Conservation (phyloP, 2,329 filamentous ascomycete genomes). For the Fusarium mundagurra region DNA sequence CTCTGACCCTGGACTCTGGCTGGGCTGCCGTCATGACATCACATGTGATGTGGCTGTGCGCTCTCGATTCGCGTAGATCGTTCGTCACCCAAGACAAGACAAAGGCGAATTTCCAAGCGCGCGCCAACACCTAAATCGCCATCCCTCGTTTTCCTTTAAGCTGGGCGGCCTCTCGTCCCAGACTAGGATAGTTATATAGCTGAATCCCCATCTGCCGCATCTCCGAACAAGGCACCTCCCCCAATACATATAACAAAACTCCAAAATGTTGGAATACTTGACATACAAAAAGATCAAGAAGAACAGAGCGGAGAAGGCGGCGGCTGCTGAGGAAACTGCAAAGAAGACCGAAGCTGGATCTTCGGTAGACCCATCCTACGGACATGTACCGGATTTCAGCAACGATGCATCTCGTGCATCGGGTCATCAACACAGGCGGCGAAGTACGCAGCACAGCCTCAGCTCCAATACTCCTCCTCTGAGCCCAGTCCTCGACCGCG, state of each 20-base stretch:
- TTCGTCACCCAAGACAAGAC: conserved; percentile 31
- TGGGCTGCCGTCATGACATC: conserved; percentile 44
- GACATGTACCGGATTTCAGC: conserved; percentile 23
- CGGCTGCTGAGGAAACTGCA: conserved; percentile 42
- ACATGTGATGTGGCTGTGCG: conserved; percentile 48
- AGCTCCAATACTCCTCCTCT: conserved; percentile 39
- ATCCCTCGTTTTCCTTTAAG: conserved; percentile 1
- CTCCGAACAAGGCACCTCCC: neutral
- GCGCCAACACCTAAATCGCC: conserved; percentile 34
- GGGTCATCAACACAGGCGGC: conserved; percentile 11
- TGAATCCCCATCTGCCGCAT: neutral
- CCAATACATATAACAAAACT: neutral
- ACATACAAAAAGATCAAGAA: conserved; percentile 71
- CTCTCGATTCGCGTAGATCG: conserved; percentile 19
- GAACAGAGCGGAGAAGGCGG: conserved; percentile 60
- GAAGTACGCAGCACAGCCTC: conserved; percentile 39
- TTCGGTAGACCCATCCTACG: conserved; percentile 21
- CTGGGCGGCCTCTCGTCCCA: conserved; percentile 35
- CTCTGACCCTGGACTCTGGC: conserved; percentile 4
- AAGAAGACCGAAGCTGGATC: conserved; percentile 21
- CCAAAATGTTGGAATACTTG: conserved; percentile 70
- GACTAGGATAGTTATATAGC: conserved; percentile 15
- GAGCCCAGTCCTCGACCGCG: conserved; percentile 62
- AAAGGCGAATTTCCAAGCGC: conserved; percentile 39
- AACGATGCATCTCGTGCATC: conserved; percentile 22